These are phyloP conservation scores for Mycena sanguinolenta DNA, from an alignment of 768 basidiomycete species.

Conservation along the genomic window DNA sequence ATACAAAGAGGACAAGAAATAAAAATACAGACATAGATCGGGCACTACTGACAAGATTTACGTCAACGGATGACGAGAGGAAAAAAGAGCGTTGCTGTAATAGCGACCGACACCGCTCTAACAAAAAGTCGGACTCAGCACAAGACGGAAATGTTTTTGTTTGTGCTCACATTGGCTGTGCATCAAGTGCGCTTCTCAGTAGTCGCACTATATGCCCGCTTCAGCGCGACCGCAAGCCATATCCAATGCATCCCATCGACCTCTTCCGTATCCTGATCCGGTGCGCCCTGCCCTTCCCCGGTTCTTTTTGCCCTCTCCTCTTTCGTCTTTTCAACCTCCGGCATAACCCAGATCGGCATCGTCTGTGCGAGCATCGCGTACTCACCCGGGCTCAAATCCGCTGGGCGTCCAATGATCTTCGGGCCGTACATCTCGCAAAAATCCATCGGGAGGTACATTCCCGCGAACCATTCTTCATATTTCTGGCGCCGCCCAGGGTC, in stretches of 20 bases:
- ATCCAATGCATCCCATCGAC: conserved; percentile 27
- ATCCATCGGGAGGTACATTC: conserved; percentile 21
- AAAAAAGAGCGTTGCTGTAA: too few relatives aligned
- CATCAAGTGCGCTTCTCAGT: too few relatives aligned
- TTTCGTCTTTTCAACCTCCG: conserved; percentile 19
- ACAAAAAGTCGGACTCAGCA: too few relatives aligned
- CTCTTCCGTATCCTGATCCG: too few relatives aligned
- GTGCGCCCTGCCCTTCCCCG: conserved; percentile 19
- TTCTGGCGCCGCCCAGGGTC: conserved; percentile 11
- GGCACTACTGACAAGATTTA: too few relatives aligned
- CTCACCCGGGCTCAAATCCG: conserved; percentile 30
- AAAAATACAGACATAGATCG: too few relatives aligned
- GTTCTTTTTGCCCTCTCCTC: conserved; percentile 12
- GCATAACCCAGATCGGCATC: conserved; percentile 25
- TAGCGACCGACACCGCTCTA: too few relatives aligned
- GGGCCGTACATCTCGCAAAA: conserved; percentile 31
- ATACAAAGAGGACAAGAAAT: too few relatives aligned
- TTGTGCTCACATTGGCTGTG: neutral
- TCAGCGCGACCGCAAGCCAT: conserved; percentile 30
- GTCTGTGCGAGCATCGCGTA: conserved; percentile 25
- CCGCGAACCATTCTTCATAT: conserved; percentile 17
- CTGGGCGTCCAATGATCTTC: conserved; percentile 30
- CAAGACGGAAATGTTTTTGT: neutral
- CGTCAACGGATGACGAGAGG: too few relatives aligned
- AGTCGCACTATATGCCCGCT: conserved; percentile 17